Evolutionary conservation across 177 flowering plant species (phyloP), one percentile per base, ranked within the genome.

Genomic region (Telopea speciosissima): DNA sequence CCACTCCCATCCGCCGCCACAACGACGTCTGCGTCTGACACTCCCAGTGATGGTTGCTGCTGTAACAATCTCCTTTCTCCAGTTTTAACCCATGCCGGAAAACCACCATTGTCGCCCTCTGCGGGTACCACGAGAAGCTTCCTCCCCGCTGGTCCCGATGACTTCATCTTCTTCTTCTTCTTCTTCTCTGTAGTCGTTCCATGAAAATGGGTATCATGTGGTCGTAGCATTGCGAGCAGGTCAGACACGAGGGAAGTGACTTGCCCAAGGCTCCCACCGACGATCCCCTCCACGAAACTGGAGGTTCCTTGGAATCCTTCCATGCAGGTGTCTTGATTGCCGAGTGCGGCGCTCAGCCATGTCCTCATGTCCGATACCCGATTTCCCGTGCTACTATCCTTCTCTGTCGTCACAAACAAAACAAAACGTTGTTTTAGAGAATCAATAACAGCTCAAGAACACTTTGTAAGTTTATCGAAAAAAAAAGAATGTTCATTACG

Each of bases 1-100:
- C 97, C 96, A 0, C 81, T 81, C 64, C 98, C 97, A 68, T 93
- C 98, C 3, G 59, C 56, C 0, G 98, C 98, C 59, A 93, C 97
- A 2, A 79, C 74, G 0, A 65, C 95, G 67, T 90, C 79, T 0
- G 82, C 82, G n/a, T n/a, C n/a, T 11, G 72, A 36, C 6, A 77
- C 63, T 13, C 69, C 85, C 22, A 70, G 68, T 14, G 54, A 21
- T 26, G n/a, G n/a, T n/a, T n/a, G 72, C 54, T 8, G 65, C 63
- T 79, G 77, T 17, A 90, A 71, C 22, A 90, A 75, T 45, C 80
- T 83, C 67, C 85, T 73, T 36, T 90, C 96, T 19, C 75, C 68
- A 0, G 63, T 0, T 64, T 66, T 76, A 19, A 92, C 45, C 97
- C 97, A 92, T 0, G 64, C 26, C 0, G 97, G 97, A 68, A 83